phyloP scores from a whole-genome alignment of 2,329 filamentous ascomycete genomes.

The Aspergillus niger region DNA sequence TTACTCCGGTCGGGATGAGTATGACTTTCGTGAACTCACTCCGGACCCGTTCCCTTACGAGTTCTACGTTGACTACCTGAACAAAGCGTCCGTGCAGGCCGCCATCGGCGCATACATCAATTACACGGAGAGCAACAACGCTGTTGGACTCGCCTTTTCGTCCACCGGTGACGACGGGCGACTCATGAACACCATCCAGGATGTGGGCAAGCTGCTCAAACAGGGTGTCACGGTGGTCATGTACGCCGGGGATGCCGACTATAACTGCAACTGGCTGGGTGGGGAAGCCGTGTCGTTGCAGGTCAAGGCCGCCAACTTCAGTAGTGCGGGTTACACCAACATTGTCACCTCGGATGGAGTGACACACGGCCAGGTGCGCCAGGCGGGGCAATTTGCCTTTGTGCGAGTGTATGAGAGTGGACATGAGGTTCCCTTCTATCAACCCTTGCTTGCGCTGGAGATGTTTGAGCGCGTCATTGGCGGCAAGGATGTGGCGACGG shows the following conservation, averaged over 20 bases:
- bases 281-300: conserved; percentile 7
- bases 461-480: conserved; percentile 7
- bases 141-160: conserved; percentile 7
- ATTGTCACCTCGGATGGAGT: conserved; percentile 9
- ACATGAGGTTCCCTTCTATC: conserved; percentile 12
- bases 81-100: conserved; percentile 4
- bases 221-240: conserved; percentile 10
- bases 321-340: conserved; percentile 7
- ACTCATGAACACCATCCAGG: conserved; percentile 5
- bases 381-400: conserved; percentile 9
- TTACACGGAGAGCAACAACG: conserved; percentile 11
- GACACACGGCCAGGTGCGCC: conserved; percentile 11
- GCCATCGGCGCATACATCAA: conserved; percentile 10
- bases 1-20: conserved; percentile 10
- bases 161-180: conserved; percentile 12
- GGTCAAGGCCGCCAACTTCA: conserved; percentile 1
- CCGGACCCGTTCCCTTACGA: conserved; percentile 11
- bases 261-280: conserved; percentile 15
- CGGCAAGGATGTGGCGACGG: conserved; percentile 6
- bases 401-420: conserved; percentile 12
- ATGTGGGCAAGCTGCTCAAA: conserved; percentile 3
- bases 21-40: conserved; percentile 10
- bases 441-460: conserved; percentile 8
- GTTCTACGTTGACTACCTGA: conserved; percentile 13
- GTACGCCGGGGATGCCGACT: conserved; percentile 11